Evolutionary conservation across 306 rosid species (phyloP), one percentile per base, ranked within the genome.

Genomic region (Gastrolobium bilobum): DNA sequence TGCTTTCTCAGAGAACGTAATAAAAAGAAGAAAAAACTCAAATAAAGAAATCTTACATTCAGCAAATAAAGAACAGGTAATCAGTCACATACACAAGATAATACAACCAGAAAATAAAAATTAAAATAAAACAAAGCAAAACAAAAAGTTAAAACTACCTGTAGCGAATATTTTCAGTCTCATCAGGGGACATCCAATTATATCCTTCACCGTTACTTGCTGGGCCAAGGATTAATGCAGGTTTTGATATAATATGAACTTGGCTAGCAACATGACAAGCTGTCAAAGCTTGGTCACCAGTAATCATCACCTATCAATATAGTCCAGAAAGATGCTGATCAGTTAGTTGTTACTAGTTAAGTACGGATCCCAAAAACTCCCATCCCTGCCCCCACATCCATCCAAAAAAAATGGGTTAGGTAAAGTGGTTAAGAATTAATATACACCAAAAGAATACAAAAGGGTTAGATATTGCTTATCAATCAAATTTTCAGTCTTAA

Each of bases 201-300:
- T 91, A 90, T 71, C 91, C 98, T 57, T 71, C 88, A 54, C 89
- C 77, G 47, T 77, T 78, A 86, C 66, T 86, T 81, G 69, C 83
- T 43, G 86, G 91, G 68, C 90, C 48, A 68, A 96, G 98, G 85
- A 96, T 90, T 69, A 96, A 84, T 68, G 95, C 83, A 33, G 95
- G 93, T 78, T 93, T 96, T 44, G 99, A 93, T 79, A 93, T 81
- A 73, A 96, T 96, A 83, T 96, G 90, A 78, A 93, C 99, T 91
- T 93, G 99, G 79, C 97, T 86, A 76, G 98, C 97, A 66, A 96
- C 99, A 84, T 96, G 98, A 88, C 99, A 96, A n/a, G 99, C 98
- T 35, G 99, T 95, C 87, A 96, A 79, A 79, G 99, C 97, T 90
- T 96, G 99, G 80, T 96, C 99, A 75, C 99, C 98, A 54, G 99